These are phyloP conservation scores for Fusarium guadeloupense DNA, from an alignment of 2,329 filamentous ascomycete species.

Conservation along the genomic window DNA sequence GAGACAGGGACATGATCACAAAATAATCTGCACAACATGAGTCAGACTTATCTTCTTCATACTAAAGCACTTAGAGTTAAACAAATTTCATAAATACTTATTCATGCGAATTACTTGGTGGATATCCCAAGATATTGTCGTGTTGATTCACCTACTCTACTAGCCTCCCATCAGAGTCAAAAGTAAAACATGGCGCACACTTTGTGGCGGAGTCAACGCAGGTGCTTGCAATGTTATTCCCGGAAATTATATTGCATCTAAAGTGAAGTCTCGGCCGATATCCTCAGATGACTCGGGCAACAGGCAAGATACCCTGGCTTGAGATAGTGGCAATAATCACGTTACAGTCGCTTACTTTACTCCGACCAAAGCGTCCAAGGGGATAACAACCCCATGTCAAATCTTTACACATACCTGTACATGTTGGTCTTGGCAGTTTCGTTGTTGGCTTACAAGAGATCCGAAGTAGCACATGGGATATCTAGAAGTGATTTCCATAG, in stretches of 20 bases:
- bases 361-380: neutral
- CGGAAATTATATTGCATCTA: neutral
- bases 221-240: neutral
- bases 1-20: neutral
- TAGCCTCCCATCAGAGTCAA: neutral
- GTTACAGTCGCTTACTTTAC: conserved; percentile 21
- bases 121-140: neutral
- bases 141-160: neutral
- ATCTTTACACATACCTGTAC: neutral
- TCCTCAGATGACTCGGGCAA: conserved; percentile 18
- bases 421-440: neutral
- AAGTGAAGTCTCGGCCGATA: neutral
- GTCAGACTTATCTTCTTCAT: neutral
- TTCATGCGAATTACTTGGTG: neutral
- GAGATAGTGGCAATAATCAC: conserved; percentile 26
- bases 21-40: neutral
- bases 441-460: conserved; percentile 14
- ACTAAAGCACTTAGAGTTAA: neutral
- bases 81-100: neutral
- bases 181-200: neutral
- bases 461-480: neutral
- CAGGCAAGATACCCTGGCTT: conserved; percentile 10
- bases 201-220: neutral
- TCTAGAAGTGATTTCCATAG: neutral
- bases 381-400: conserved; percentile 8